Conservation (phyloP, 2,329 filamentous ascomycete species). For the Cladorrhinum sp. region DNA sequence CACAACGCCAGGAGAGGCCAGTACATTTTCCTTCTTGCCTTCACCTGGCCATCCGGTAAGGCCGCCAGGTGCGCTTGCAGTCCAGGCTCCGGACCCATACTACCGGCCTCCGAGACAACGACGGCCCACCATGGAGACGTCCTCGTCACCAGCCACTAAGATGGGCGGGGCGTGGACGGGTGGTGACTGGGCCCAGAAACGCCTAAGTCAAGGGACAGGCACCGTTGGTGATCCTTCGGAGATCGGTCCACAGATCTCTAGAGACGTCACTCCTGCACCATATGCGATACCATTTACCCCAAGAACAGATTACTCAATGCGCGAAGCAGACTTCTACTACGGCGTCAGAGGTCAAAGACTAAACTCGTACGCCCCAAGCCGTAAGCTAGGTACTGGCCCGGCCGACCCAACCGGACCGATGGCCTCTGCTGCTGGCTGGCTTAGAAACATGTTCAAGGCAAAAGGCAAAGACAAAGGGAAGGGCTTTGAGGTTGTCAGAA, state of each 20-base stretch:
- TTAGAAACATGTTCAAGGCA: constrained; percentile 72
- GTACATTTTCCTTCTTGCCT: constrained; percentile 68
- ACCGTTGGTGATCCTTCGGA: constrained; percentile 39
- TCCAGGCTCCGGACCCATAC: constrained; percentile 66
- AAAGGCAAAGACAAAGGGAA: constrained; percentile 94
- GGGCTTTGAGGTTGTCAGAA: constrained; percentile 94
- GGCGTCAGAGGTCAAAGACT: constrained; percentile 84
- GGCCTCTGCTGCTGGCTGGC: constrained; percentile 85
- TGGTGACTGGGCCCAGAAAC: constrained; percentile 38
- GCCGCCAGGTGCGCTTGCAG: constrained; percentile 34
- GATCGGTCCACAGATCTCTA: constrained; percentile 40
- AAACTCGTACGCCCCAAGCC: constrained; percentile 73
- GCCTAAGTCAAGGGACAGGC: constrained; percentile 36
- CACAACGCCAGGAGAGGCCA: constrained; percentile 69
- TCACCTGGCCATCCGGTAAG: constrained; percentile 48
- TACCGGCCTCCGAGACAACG: constrained; percentile 77
- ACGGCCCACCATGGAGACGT: constrained; percentile 43
- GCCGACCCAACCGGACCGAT: constrained; percentile 92
- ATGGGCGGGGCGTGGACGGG: constrained; percentile 38
- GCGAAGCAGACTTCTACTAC: constrained; percentile 97
- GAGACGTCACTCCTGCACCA: constrained; percentile 45
- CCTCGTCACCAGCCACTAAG: constrained; percentile 39
- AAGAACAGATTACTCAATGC: constrained; percentile 82
- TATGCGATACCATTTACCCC: constrained; percentile 48
- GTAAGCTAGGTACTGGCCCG: constrained; percentile 88